A percentile compares a stretch with the other conserved stretches of the same genome.
Conservation (phyloP, 176 grass and related monocot genomes). For the Carex littledalei region DNA sequence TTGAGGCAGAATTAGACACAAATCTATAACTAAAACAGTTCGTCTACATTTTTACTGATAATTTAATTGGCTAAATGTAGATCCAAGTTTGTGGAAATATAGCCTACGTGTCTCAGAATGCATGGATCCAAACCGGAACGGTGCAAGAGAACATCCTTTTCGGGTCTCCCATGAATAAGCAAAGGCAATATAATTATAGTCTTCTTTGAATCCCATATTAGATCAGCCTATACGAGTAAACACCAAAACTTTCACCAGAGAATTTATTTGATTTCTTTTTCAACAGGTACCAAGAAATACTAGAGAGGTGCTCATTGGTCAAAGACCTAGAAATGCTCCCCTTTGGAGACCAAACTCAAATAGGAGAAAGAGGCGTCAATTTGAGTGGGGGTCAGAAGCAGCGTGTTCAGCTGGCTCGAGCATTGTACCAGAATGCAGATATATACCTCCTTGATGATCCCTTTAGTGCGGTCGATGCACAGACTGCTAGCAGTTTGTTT, state of each 20-base stretch:
- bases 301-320: conserved; percentile 57
- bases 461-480: conserved; percentile 93
- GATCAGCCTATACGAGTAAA: neutral
- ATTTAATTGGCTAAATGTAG: conserved; percentile 33
- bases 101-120: conserved; percentile 91
- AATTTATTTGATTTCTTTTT: neutral
- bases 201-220: neutral
- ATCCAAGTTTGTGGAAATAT: conserved; percentile 70
- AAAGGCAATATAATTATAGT: conserved; percentile 23
- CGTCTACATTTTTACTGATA: neutral
- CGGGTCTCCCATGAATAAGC: conserved; percentile 48
- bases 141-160: conserved; percentile 92
- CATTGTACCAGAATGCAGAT: conserved; percentile 80
- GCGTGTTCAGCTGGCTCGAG: conserved; percentile 82
- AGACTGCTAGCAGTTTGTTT: conserved; percentile 77
- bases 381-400: conserved; percentile 96
- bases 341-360: conserved; percentile 68
- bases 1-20: neutral
- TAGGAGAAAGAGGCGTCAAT: conserved; percentile 88
- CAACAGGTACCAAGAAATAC: conserved; percentile 51
- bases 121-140: conserved; percentile 90
- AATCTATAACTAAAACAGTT: neutral
- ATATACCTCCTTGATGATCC: conserved; percentile 92
- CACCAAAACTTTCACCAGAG: neutral
- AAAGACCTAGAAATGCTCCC: conserved; percentile 81